Percentiles rank a stretch among this genome's conserved stretches.
These are phyloP conservation scores for Chaetomidium leptoderma DNA, from an alignment of 495 filamentous ascomycete species.

Conservation along the genomic window DNA sequence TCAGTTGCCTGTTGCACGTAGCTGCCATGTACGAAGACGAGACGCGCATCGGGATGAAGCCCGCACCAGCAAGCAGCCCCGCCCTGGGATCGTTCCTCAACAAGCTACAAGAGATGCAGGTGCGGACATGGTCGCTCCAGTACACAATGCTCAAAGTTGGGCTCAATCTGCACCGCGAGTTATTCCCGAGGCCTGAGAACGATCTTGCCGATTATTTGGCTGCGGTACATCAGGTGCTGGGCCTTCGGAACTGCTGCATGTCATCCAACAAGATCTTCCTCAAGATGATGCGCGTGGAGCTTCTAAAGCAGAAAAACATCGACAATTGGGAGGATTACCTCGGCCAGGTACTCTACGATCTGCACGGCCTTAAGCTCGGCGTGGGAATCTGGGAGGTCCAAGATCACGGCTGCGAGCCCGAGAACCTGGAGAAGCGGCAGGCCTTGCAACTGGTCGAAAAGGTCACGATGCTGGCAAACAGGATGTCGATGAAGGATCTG, in stretches of 20 bases:
- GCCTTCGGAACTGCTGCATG: slow-evolving; percentile 80
- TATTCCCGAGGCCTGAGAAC: slow-evolving; percentile 59
- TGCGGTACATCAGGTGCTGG: slow-evolving; percentile 77
- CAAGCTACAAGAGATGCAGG: slow-evolving; percentile 82
- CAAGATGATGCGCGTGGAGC: slow-evolving; percentile 80
- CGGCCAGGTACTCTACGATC: slow-evolving; percentile 81
- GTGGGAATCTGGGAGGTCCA: slow-evolving; percentile 59
- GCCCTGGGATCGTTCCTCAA: slow-evolving; percentile 55
- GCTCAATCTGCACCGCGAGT: slow-evolving; percentile 58
- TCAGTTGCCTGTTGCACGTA: slow-evolving; percentile 69
- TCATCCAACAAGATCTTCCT: slow-evolving; percentile 80
- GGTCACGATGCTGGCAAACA: slow-evolving; percentile 71
- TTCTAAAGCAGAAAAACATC: slow-evolving; percentile 58
- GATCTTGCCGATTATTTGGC: slow-evolving; percentile 71
- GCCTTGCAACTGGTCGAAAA: slow-evolving; percentile 77
- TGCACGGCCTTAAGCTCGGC: slow-evolving; percentile 78
- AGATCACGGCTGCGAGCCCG: slow-evolving; percentile 71
- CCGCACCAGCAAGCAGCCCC: slow-evolving; percentile 33
- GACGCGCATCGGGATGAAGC: slow-evolving; percentile 63
- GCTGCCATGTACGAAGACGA: slow-evolving; percentile 79
- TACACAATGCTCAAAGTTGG: slow-evolving; percentile 70
- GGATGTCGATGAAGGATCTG: slow-evolving; percentile 85
- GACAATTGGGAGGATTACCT: slow-evolving; percentile 74
- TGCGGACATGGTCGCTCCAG: slow-evolving; percentile 79
- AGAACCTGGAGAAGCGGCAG: slow-evolving; percentile 69